Evolutionary conservation across 1,139 yeast genomes (phyloP), one percentile per base, ranked within the genome.

Genomic region (Suhomyces taliae): DNA sequence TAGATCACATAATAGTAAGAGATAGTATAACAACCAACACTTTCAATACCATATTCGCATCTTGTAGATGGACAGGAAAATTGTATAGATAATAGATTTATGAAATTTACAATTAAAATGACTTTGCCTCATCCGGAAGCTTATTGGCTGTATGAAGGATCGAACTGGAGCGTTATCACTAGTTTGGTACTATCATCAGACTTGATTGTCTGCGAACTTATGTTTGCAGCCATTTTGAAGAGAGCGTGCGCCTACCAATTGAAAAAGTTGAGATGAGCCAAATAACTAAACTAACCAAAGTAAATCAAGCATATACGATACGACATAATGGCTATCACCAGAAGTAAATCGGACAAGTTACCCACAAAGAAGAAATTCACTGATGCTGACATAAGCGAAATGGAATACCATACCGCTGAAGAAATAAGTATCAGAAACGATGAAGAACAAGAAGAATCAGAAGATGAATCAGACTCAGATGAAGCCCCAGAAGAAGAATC

Each of bases 401-500:
- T 41, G 34, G 64, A 59, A 37, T 56, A 52, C 39, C 60, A 54
- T 31, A 55, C 60, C 2, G 61, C 62, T 6, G 65, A 59, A 11
- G 58, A 53, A 38, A 29, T 41, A 47, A 37, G 53, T 35, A 15
- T 45, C 39, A n/a, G 54, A 52, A 53, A 52, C 9, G 55, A 50
- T 2, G 53, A 44, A 6, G 52, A 45, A 8, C 61, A 49, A 33
- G 49, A 50, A 2, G 65, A 60, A 37, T 52, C 52, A 1, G 65
- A 60, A 6, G 45, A 49, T 11, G 66, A 53, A 7, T 51, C 57
- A 0, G 71, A 64, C 11, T 54, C 59, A 14, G 79, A 75, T 54
- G 78, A 72, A n/a, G 80, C 79, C 0, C 80, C 80, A 27, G 79
- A 75, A 59, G 79, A 74, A 57, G 79, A 73, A 50, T 66, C 75